A percentile compares a stretch with the other conserved stretches of the same genome.
These are phyloP conservation scores for Omphalotus guepiniiformis DNA, from an alignment of 768 basidiomycete genomes.

Conservation along the genomic window DNA sequence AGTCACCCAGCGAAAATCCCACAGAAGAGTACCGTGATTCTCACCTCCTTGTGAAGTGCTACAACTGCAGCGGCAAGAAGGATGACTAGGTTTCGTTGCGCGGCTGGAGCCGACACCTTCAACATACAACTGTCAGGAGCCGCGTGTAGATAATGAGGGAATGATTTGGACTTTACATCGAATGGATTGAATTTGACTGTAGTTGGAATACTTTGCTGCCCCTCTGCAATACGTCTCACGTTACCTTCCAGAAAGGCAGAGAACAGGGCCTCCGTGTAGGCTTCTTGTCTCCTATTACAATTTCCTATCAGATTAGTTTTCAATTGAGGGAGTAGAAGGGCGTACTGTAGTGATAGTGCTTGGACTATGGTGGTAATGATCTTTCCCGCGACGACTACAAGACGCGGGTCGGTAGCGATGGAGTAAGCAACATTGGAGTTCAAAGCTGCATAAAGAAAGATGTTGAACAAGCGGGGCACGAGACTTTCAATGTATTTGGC, in stretches of 20 bases:
- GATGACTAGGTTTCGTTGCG: conserved; percentile 60
- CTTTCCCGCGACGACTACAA: conserved; percentile 59
- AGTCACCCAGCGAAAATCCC: too few species aligned
- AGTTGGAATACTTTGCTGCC: conserved; percentile 46
- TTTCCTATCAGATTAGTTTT: conserved; percentile 5
- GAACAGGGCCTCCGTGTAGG: conserved; percentile 47
- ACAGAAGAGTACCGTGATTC: conserved; percentile 12
- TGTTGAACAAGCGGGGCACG: conserved; percentile 64
- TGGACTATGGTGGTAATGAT: conserved; percentile 68
- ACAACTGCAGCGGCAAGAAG: conserved; percentile 67
- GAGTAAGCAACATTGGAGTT: conserved; percentile 20
- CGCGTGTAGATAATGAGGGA: not conserved
- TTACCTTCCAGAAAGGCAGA: conserved; percentile 54
- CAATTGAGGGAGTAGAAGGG: conserved; percentile 15
- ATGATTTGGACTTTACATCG: conserved; percentile 31
- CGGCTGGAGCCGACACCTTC: conserved; percentile 33
- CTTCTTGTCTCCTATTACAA: conserved; percentile 56
- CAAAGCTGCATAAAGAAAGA: conserved; percentile 47
- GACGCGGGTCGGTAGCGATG: conserved; percentile 39
- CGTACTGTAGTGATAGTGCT: conserved; percentile 62
- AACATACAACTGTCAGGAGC: conserved; percentile 11
- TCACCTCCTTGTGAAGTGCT: conserved; percentile 65
- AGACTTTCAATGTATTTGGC: conserved; percentile 76
- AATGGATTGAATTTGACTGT: conserved; percentile 44
- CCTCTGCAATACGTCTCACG: conserved; percentile 47